phyloP scores from a whole-genome alignment of 2,329 filamentous ascomycete genomes.

The Fusarium pseudocircinatum region DNA sequence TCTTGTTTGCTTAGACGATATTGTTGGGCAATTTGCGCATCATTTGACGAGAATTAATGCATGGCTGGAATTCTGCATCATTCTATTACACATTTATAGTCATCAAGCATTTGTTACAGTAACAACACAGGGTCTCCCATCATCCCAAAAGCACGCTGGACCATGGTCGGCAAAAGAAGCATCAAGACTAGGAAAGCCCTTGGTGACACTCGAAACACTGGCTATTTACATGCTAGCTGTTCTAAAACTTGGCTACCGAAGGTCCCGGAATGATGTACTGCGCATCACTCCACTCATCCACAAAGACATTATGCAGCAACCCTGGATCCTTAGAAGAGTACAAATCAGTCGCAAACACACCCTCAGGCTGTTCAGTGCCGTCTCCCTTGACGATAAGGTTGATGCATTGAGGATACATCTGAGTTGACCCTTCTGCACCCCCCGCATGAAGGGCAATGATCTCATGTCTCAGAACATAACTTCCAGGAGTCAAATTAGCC shows the following conservation, averaged over 20 bases:
- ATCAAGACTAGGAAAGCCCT: too few relatives aligned
- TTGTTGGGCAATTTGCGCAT: too few relatives aligned
- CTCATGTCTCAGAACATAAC: not conserved
- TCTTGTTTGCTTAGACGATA: not conserved
- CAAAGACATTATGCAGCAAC: not conserved
- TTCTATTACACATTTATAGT: fast-evolving
- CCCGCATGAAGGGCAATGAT: fast-evolving
- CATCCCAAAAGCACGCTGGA: too few relatives aligned
- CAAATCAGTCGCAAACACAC: fast-evolving
- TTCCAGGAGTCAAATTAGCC: not conserved
- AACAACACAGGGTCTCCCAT: not conserved
- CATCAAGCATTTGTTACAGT: not conserved
- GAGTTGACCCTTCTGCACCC: not conserved
- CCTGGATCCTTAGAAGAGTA: not conserved
- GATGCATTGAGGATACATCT: not conserved
- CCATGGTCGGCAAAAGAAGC: too few relatives aligned
- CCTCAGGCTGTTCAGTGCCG: not conserved
- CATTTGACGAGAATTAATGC: fast-evolving
- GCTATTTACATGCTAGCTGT: fast-evolving
- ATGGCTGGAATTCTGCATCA: fast-evolving
- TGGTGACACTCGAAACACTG: too few relatives aligned
- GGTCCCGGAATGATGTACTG: not conserved
- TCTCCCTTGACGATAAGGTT: not conserved
- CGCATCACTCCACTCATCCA: not conserved
- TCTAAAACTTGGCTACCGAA: not conserved